Evolutionary conservation across 257 asterid genomes (phyloP), one percentile per base, ranked within the genome.

Genomic region (Capsicum baccatum): DNA sequence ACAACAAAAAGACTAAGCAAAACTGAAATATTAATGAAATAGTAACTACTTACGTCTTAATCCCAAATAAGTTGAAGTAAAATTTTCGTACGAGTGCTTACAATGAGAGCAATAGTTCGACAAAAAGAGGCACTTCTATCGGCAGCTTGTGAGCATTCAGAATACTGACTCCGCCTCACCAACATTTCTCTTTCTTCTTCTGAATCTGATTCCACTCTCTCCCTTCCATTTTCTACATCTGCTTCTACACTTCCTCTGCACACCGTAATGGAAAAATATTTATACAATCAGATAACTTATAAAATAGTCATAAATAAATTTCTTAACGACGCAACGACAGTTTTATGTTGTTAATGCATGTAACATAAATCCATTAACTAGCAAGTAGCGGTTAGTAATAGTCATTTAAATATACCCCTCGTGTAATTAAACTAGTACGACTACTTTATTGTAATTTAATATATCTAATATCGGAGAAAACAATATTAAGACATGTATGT

Each of bases 31-130:
- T 35, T 10, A 1, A 50, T 37, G 8, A 54, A 47, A 26, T 9
- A 63, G 42, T 55, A 55, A 55, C 42, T 58, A 16, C 15, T 4
- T 57, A 15, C 2, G n/a, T 26, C 6, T 66, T 44, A 66, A 66
- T 13, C 3, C 19, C 37, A 66, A 66, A 33, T 13, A 66, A 66
- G 55, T 50, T 50, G 6, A 11, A 48, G 21, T 1, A n/a, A 55
- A 11, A 12, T 33, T 7, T 13, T 3, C 1, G 33, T 26, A 5
- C 6, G 14, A 47, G 6, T 86, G 59, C 98, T 91, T 89, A 96
- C 98, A 8, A 92, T 83, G 52, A 92, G 90, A 88, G 95, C 98
- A 70, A 92, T 84, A 47, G 87, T 87, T 93, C 90, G 93, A 90
- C 98, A 96, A 83, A 90, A 92, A 60, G 94, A 86, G 79, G 88